A percentile compares a stretch with the other conserved stretches of the same genome.
Conservation (phyloP, 2,329 filamentous ascomycete genomes). For the Phyllosticta capitalensis region DNA sequence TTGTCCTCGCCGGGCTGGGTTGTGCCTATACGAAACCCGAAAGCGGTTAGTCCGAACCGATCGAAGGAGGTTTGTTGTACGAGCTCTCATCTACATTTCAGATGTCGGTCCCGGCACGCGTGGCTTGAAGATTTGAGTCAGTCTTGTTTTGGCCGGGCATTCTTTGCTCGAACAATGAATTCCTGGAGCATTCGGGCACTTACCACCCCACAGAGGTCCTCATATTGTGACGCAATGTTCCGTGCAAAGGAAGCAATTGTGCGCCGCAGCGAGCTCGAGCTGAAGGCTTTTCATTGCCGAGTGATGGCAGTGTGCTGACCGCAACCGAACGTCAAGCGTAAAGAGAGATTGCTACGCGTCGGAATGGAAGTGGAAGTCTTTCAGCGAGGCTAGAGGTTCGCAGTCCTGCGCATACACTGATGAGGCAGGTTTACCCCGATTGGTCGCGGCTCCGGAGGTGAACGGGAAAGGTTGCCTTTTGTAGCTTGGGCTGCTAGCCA, state of each 20-base stretch:
- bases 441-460: not conserved
- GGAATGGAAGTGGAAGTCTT: not conserved
- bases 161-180: not conserved
- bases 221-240: too few relatives aligned
- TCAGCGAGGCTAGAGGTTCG: not conserved
- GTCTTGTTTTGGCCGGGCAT: not conserved
- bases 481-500: not conserved
- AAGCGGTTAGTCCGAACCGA: too few relatives aligned
- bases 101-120: constrained; percentile 1
- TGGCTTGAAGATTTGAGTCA: not conserved
- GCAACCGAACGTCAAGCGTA: not conserved
- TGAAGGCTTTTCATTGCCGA: not conserved
- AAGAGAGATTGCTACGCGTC: not conserved
- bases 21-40: not conserved
- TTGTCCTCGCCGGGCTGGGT: not conserved
- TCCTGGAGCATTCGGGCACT: too few relatives aligned
- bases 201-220: too few relatives aligned
- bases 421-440: not conserved
- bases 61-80: not conserved
- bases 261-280: not conserved
- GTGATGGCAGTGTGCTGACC: not conserved
- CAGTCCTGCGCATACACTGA: not conserved
- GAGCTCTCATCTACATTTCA: not conserved
- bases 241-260: too few relatives aligned
- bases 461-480: not conserved